A percentile compares a stretch with the other conserved stretches of the same genome.
Conservation (phyloP, 2,329 filamentous ascomycete genomes). For the Beauveria pseudobassiana region DNA sequence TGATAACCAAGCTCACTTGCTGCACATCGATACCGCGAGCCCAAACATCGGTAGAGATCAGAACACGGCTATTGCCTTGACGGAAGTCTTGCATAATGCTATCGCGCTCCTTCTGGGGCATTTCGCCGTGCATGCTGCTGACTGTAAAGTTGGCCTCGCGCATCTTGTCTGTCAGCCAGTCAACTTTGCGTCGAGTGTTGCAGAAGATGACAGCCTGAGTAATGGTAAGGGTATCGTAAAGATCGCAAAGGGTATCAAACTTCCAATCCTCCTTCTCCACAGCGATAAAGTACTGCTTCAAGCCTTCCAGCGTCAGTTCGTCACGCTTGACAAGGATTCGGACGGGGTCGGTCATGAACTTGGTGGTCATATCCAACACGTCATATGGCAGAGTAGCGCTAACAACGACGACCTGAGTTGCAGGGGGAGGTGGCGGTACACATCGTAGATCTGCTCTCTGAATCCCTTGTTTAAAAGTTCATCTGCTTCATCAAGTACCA, state of each 20-base stretch:
- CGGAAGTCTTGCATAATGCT: constrained; percentile 99
- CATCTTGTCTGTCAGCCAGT: constrained; percentile 99
- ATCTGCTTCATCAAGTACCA: constrained; percentile 54
- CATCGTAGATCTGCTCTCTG: constrained; percentile 97
- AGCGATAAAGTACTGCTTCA: constrained; percentile 99
- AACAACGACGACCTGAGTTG: constrained; percentile 97
- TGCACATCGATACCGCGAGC: constrained; percentile 98
- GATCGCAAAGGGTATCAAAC: constrained; percentile 95
- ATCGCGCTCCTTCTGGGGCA: constrained; percentile 97
- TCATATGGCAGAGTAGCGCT: constrained; percentile 96
- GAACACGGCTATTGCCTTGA: constrained; percentile 88
- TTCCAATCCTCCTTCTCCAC: constrained; percentile 99
- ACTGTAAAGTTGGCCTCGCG: constrained; percentile 98
- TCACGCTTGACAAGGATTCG: constrained; percentile 98
- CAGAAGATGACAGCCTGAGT: constrained; percentile 99
- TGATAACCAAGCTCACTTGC: constrained; percentile 96
- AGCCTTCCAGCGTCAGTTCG: constrained; percentile 90
- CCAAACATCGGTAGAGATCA: constrained; percentile 98
- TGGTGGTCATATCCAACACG: constrained; percentile 97
- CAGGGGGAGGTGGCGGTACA: constrained; percentile 95
- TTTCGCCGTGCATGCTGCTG: constrained; percentile 97
- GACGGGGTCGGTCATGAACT: constrained; percentile 98
- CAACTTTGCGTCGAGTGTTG: constrained; percentile 97
- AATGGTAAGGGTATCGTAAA: constrained; percentile 97
- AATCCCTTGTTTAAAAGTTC: constrained; percentile 83